phyloP scores from a whole-genome alignment of 2,329 filamentous ascomycete genomes.

The Tolypocladium endophyticum region DNA sequence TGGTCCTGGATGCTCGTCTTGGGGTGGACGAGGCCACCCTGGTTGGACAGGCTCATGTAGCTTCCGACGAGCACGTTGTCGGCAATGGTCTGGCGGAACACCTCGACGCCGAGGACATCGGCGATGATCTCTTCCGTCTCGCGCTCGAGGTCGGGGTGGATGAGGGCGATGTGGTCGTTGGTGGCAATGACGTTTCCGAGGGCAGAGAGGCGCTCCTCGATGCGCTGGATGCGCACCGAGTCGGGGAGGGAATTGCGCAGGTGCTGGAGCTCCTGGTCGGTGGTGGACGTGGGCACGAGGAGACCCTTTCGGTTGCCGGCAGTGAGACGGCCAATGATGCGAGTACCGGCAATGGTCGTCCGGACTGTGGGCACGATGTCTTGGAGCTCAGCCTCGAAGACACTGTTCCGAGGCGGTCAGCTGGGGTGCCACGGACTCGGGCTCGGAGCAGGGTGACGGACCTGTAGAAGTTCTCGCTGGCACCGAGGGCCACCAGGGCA shows the following conservation, averaged over 20 bases:
- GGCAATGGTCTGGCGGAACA: conserved; percentile 88
- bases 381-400: conserved; percentile 96
- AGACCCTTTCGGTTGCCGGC: conserved; percentile 95
- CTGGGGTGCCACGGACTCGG: neutral
- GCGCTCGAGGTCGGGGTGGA: conserved; percentile 92
- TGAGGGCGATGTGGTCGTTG: conserved; percentile 93
- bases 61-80: conserved; percentile 94
- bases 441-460: conserved; percentile 19
- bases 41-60: conserved; percentile 95
- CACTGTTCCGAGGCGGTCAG: conserved; percentile 34
- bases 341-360: conserved; percentile 90
- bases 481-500: conserved; percentile 85
- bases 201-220: conserved; percentile 92
- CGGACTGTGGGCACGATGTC: conserved; percentile 96
- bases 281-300: conserved; percentile 89
- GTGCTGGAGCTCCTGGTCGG: conserved; percentile 96
- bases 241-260: conserved; percentile 92
- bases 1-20: conserved; percentile 97
- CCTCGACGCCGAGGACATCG: conserved; percentile 81
- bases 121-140: conserved; percentile 99
- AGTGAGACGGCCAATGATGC: conserved; percentile 92
- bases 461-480: conserved; percentile 98
- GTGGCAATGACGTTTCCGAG: conserved; percentile 94
- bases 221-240: conserved; percentile 84
- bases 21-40: conserved; percentile 92